Percentiles rank a stretch among this genome's conserved stretches.
Conservation (phyloP, 2,329 filamentous ascomycete genomes). For the Ampelomyces quisqualis region DNA sequence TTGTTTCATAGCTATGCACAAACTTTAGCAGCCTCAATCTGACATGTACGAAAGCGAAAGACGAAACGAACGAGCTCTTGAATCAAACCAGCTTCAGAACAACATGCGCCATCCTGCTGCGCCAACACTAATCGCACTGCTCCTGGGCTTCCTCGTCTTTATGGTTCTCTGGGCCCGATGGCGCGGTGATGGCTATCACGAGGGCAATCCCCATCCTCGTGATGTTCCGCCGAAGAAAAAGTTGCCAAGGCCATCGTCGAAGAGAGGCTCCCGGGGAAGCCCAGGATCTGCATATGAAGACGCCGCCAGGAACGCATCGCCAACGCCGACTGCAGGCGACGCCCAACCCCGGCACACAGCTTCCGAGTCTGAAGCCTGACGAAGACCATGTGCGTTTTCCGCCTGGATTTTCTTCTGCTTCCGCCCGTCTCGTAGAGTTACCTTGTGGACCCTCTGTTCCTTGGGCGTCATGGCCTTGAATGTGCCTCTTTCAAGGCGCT, state of each 20-base stretch:
- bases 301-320: no score
- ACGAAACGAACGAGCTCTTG: not conserved
- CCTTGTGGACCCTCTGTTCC: not conserved
- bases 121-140: conserved; percentile 34
- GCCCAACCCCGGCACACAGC: no score
- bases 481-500: not conserved
- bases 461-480: not conserved
- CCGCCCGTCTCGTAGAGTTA: not conserved
- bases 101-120: conserved; percentile 42
- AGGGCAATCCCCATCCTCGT: conserved; percentile 41
- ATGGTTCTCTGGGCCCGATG: conserved; percentile 30
- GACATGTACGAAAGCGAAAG: not conserved
- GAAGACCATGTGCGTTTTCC: no score
- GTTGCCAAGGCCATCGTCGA: no score
- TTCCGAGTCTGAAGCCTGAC: no score
- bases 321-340: no score
- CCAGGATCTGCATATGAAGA: no score
- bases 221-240: conserved; percentile 22
- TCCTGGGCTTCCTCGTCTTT: conserved; percentile 33
- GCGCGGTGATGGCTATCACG: conserved; percentile 34
- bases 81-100: not conserved
- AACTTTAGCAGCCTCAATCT: not conserved
- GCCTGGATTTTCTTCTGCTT: not conserved
- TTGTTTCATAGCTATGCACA: not conserved
- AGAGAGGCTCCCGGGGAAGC: no score